Conservation (phyloP, 495 filamentous ascomycete genomes). For the Penicillium simplicissimum region DNA sequence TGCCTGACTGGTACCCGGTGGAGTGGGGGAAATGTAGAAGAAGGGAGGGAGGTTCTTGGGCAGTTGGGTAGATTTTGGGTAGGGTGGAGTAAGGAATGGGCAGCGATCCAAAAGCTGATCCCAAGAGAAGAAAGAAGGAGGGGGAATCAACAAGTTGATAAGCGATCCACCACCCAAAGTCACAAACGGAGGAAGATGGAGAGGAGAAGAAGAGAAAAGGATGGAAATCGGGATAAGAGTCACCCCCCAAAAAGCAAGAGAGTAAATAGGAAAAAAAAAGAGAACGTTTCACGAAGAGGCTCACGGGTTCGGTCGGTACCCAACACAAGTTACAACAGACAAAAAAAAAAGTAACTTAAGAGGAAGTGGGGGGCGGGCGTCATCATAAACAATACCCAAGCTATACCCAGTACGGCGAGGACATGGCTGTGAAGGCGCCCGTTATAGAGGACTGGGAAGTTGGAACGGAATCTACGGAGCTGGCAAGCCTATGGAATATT, state of each 20-base stretch:
- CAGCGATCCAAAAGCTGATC: constrained; percentile 17
- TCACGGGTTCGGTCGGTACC: constrained; percentile 24
- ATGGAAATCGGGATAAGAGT: neutral
- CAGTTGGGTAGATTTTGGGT: neutral
- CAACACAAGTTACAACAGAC: constrained; percentile 22
- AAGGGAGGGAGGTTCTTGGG: neutral
- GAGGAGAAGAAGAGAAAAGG: neutral
- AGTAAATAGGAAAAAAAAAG: constrained; percentile 15
- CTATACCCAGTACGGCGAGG: neutral
- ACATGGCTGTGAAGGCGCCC: too few relatives aligned
- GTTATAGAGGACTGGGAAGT: neutral
- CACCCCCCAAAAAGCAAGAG: constrained; percentile 16
- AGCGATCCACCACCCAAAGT: neutral
- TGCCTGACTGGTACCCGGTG: constrained; percentile 34
- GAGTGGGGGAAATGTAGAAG: constrained; percentile 12
- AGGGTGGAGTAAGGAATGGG: constrained; percentile 16
- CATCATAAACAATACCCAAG: constrained; percentile 11
- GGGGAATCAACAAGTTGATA: constrained; percentile 12
- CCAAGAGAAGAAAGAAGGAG: constrained; percentile 4
- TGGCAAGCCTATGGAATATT: neutral
- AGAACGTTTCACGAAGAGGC: constrained; percentile 29
- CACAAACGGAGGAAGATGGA: neutral
- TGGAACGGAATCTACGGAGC: neutral
- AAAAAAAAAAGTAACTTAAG: constrained; percentile 16
- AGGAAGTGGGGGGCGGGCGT: constrained; percentile 4